Evolutionary conservation across 768 basidiomycete genomes (phyloP).

Genomic region (Tylopilus cervinicoccineus): DNA sequence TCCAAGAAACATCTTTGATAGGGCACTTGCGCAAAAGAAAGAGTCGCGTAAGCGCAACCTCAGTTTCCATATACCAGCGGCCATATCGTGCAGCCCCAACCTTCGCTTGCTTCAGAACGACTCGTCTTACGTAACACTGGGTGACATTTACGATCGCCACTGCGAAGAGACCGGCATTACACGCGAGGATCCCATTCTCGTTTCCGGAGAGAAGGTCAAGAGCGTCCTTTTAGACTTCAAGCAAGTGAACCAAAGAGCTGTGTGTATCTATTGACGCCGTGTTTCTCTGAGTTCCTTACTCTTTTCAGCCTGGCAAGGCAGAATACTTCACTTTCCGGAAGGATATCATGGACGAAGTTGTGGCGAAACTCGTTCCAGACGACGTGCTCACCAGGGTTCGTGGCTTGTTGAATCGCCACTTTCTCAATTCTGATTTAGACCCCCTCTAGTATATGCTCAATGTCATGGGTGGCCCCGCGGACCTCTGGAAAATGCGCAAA

Average conservation of each 20-base stretch:
- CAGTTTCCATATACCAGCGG: slow-evolving; percentile 85
- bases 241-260: slow-evolving; percentile 43
- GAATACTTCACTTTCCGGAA: slow-evolving; percentile 72
- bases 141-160: slow-evolving; percentile 92
- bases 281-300: neutral
- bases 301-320: slow-evolving; percentile 49
- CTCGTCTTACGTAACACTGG: slow-evolving; percentile 83
- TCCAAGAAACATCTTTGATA: slow-evolving; percentile 29
- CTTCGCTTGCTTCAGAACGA: slow-evolving; percentile 89
- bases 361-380: slow-evolving; percentile 85
- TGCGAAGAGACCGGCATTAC: slow-evolving; percentile 71
- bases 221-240: slow-evolving; percentile 59
- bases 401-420: neutral
- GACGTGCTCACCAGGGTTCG: slow-evolving; percentile 77
- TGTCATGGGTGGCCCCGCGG: slow-evolving; percentile 77
- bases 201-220: slow-evolving; percentile 81
- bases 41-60: slow-evolving; percentile 92
- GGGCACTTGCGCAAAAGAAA: slow-evolving; percentile 81
- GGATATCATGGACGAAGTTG: slow-evolving; percentile 86
- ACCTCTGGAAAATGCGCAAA: slow-evolving; percentile 96
- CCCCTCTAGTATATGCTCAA: slow-evolving; percentile 77
- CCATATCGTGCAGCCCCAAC: slow-evolving; percentile 77
- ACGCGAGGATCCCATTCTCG: slow-evolving; percentile 84
- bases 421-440: neutral
- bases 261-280: slow-evolving; percentile 13